Evolutionary conservation across 768 basidiomycete genomes (phyloP).

Genomic region (Boletus vermiculosoides): DNA sequence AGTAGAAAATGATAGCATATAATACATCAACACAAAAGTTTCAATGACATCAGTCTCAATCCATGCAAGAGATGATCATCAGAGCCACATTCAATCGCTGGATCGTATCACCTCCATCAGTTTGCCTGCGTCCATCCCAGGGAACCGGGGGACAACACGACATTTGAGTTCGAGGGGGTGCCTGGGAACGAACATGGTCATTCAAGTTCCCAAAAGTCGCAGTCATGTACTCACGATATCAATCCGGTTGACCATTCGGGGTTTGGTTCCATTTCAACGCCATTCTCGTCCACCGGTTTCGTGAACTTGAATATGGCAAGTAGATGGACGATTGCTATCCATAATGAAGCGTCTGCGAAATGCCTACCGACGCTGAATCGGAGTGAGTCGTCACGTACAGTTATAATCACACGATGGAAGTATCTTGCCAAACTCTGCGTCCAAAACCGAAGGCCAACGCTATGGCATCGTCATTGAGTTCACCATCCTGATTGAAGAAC

Average conservation of each 20-base stretch:
- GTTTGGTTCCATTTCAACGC: slow-evolving; percentile 24
- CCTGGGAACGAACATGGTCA: slow-evolving; percentile 12
- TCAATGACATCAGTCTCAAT: not conserved
- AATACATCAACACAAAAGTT: not conserved
- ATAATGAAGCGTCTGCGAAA: slow-evolving; percentile 34
- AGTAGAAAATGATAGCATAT: not conserved
- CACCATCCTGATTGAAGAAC: slow-evolving; percentile 24
- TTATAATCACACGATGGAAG: not conserved
- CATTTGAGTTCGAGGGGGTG: slow-evolving; percentile 32
- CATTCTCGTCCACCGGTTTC: slow-evolving; percentile 29
- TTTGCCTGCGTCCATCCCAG: slow-evolving; percentile 14
- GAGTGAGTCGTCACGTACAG: slow-evolving; percentile 5
- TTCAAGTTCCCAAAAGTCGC: not conserved
- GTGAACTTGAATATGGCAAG: slow-evolving; percentile 31
- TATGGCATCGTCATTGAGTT: slow-evolving; percentile 25
- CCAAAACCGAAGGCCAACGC: slow-evolving; percentile 30
- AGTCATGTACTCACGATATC: slow-evolving; percentile 22
- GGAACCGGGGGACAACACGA: slow-evolving; percentile 24
- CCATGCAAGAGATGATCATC: not conserved
- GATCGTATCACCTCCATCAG: slow-evolving; percentile 15
- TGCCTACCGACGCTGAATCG: slow-evolving; percentile 25
- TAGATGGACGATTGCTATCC: slow-evolving; percentile 32
- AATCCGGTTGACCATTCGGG: slow-evolving; percentile 31
- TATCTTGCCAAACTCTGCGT: slow-evolving; percentile 28
- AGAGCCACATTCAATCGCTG: slow-evolving; percentile 8